Conservation (phyloP, 1,284 basidiomycete genomes). For the Ganoderma leucocontextum region DNA sequence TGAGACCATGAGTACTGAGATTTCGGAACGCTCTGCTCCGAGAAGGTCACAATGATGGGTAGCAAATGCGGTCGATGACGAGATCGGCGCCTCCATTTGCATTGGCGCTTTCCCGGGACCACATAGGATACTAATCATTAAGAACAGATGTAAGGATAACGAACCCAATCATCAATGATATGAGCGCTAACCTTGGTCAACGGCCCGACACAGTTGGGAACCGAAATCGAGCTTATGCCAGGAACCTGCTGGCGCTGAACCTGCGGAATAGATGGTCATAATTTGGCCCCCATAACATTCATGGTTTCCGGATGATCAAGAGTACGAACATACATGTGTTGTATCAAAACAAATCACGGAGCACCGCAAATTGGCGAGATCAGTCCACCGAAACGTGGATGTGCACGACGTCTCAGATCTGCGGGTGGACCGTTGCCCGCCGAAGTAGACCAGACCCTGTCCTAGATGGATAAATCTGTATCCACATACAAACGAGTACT, state of each 20-base stretch:
- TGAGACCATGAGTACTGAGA: not conserved
- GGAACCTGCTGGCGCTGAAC: not conserved
- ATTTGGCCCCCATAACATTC: not conserved
- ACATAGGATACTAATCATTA: not conserved
- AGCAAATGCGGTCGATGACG: not conserved
- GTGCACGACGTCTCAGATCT: not conserved
- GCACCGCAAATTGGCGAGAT: not conserved
- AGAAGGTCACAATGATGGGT: not conserved
- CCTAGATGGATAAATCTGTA: not conserved
- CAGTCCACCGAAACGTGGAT: not conserved
- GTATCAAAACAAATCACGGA: not conserved
- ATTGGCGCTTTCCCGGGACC: not conserved
- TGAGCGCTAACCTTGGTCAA: not conserved
- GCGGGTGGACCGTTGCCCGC: not conserved
- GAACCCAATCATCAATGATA: not conserved
- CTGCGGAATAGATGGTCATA: not conserved
- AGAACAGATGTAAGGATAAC: not conserved
- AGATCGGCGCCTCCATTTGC: not conserved
- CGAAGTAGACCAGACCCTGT: not conserved
- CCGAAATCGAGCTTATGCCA: not conserved
- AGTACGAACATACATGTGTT: not conserved
- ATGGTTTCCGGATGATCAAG: not conserved
- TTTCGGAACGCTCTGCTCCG: not conserved
- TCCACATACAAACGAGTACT: not conserved
- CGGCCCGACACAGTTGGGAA: not conserved